Evolutionary conservation across 768 basidiomycete species (phyloP), one percentile per base, ranked within the genome.

Genomic region (Naganishia kalamii): DNA sequence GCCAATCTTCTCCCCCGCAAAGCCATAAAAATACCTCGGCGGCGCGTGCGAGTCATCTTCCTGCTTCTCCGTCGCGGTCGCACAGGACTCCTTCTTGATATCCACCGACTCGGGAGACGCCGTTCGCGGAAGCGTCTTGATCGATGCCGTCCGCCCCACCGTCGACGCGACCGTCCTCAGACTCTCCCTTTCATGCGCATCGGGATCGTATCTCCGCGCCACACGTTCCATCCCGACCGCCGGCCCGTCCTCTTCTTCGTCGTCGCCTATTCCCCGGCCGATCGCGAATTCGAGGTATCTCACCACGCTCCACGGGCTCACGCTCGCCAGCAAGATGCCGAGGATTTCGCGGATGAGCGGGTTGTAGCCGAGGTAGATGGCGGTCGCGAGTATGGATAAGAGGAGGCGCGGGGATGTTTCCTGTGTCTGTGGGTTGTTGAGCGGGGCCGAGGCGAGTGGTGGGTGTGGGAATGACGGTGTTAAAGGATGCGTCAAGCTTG

Each of bases 1-100:
- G 13, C 92, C 92, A 63, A 96, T 89, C 80, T 90, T 93, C 78
- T 91, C 85, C 0, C 88, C 88, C 11, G 92, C 82, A n/a, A 85
- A 82, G n/a, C 92, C 92, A 71, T 96, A 94, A 70, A 86, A 88
- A 37, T 79, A 47, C 33, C 59, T 11, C 40, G 54, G 17, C 37
- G 8, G 37, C 30, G 41, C 4, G 27, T 52, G 62, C 10, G 19
- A 40, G 47, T 37, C 4, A 19, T n/a, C 23, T 19, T 4, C 17
- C 23, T 43, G 21, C 43, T 5, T 37, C 21, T 40, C 1, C 30
- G 11, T 10, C n/a, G 11, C 25, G 23, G 43, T 47, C 21, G 41
- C n/a, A 11, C 23, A 33, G 40, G 27, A 52, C n/a, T 52, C 51
- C 19, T 52, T 52, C 32, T 52, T 52, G 32, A 52, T 52, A 7